A percentile compares a stretch with the other conserved stretches of the same genome.
Conservation (phyloP, 2,329 filamentous ascomycete genomes). For the Cordyceps tenuipes region DNA sequence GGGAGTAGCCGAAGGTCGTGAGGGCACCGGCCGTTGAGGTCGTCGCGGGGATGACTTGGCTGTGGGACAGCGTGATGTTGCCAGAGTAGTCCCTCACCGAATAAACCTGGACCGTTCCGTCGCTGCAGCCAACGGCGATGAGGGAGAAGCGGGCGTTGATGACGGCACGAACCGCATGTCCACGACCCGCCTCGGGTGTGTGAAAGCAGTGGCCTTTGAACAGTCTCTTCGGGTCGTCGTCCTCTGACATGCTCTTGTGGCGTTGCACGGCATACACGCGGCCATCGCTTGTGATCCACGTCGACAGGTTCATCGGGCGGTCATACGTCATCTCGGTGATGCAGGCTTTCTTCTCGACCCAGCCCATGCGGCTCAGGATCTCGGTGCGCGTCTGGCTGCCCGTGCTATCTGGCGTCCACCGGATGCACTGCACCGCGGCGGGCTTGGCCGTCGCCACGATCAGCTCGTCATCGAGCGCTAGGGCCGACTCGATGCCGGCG, state of each 20-base stretch:
- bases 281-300: conserved; percentile 86
- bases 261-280: conserved; percentile 87
- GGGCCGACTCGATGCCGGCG: conserved; percentile 78
- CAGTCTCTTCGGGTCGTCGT: conserved; percentile 52
- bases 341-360: conserved; percentile 68
- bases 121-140: conserved; percentile 74
- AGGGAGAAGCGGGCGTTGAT: conserved; percentile 95
- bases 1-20: conserved; percentile 75
- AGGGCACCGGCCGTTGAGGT: conserved; percentile 58
- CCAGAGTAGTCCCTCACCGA: conserved; percentile 87
- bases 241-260: conserved; percentile 35
- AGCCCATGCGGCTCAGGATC: conserved; percentile 76
- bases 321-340: conserved; percentile 87
- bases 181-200: conserved; percentile 49
- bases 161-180: conserved; percentile 62
- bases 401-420: conserved; percentile 77
- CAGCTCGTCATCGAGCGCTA: conserved; percentile 87
- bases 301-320: conserved; percentile 88
- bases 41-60: conserved; percentile 62
- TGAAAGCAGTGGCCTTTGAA: conserved; percentile 94
- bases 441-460: conserved; percentile 87
- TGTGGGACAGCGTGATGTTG: conserved; percentile 82
- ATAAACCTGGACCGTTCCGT: conserved; percentile 80
- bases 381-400: conserved; percentile 87
- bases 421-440: conserved; percentile 91